Base-by-base conservation (phyloP, 176 grass and related monocot species). In the Puya raimondii region DNA sequence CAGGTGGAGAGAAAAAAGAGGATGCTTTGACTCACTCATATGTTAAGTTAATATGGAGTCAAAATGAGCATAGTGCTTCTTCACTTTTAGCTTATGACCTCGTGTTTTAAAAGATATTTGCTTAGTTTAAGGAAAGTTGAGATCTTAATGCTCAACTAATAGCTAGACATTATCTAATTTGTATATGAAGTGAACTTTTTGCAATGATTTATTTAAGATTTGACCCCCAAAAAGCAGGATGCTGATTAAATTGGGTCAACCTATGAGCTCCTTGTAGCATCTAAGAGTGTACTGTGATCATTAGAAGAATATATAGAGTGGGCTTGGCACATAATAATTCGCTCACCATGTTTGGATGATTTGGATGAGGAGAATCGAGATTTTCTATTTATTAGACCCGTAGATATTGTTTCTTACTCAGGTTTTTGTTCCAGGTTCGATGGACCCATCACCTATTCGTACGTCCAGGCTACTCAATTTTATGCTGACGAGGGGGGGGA, bases 141-240 rank as follows among this genome's bases (percentile, higher is more conserved):
- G 42, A 65, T 49, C 23, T 82, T 25, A 70, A 70, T 47, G 15
- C 63, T 63, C 52, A 69, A 69, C 73, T 50, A 69, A 63, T 23
- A 69, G 25, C 25, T 26, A 26, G 66, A 50, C 49, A 74, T 49
- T 74, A 74, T 64, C 13, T 73, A 72, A n/a, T 20, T 42, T 42
- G 42, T 29, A 49, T 18, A 74, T 80, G 50, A 80, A 54, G 69
- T 61, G 17, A 50, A 52, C 51, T 71, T 63, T 61, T 9, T 74
- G 65, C 15, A 48, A 63, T 67, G 47, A 69, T 65, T 74, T 74
- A 81, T 74, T 25, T 74, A 68, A 33, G 8, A 81, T 74, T 80
- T 72, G 7, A 12, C 68, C 63, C 63, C 42, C 12, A 80, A 3
- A 63, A 68, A 68, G 47, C 15, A 67, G 26, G 66, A 69, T 81